These are phyloP conservation scores for Cordyceps cateniannulata DNA, from an alignment of 2,329 filamentous ascomycete genomes.

Conservation along the genomic window DNA sequence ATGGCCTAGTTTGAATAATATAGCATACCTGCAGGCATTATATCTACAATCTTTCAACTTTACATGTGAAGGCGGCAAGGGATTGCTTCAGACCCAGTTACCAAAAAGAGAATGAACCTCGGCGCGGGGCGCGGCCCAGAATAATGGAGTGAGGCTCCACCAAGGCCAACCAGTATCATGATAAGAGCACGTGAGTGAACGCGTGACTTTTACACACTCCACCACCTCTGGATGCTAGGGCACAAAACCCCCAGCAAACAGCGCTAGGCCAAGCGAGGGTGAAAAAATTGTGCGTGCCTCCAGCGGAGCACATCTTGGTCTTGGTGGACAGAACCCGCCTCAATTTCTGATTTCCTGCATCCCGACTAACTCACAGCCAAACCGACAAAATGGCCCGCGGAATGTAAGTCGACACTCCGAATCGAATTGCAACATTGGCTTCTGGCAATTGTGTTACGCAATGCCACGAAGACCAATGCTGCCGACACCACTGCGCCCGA, in stretches of 20 bases:
- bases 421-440: background rate
- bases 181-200: slow-evolving; percentile 8
- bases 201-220: slow-evolving; percentile 4
- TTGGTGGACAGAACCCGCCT: slow-evolving; percentile 16
- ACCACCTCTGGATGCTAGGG: slow-evolving; percentile 24
- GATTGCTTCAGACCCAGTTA: background rate
- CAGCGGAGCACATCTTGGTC: slow-evolving; percentile 22
- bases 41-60: background rate
- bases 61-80: slow-evolving; percentile 2
- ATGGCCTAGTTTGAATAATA: background rate
- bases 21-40: background rate
- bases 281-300: slow-evolving; percentile 25
- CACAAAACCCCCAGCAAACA: slow-evolving; percentile 25
- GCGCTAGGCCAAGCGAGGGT: slow-evolving; percentile 19
- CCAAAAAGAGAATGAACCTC: slow-evolving; percentile 8
- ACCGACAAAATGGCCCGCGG: slow-evolving; percentile 57
- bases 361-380: slow-evolving; percentile 32
- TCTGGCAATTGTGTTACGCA: background rate
- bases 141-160: background rate
- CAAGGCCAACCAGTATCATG: background rate
- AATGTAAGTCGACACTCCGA: slow-evolving; percentile 42
- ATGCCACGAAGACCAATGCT: background rate
- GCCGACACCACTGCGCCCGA: background rate
- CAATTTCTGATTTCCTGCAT: slow-evolving; percentile 27
- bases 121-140: background rate